These are phyloP conservation scores for Monilinia fructigena DNA, from an alignment of 2,329 filamentous ascomycete species.

Conservation along the genomic window DNA sequence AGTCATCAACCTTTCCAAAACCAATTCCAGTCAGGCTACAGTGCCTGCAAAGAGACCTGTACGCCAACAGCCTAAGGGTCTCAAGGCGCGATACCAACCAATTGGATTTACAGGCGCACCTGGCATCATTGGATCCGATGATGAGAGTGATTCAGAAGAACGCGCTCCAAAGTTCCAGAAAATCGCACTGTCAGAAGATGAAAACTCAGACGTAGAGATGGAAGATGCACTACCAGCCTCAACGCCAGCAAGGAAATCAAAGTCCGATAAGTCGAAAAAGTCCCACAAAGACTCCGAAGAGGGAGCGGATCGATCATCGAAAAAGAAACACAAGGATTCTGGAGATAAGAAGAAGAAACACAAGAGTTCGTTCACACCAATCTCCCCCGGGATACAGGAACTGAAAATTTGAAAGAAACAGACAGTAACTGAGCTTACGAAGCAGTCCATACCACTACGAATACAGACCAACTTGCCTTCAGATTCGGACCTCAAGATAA, in stretches of 20 bases:
- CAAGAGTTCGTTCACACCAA: constrained; percentile 25
- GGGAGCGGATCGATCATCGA: constrained; percentile 24
- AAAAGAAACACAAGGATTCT: constrained; percentile 33
- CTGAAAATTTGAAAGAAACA: constrained; percentile 12
- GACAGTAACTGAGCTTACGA: not conserved
- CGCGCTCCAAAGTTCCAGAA: constrained; percentile 20
- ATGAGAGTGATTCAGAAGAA: constrained; percentile 30
- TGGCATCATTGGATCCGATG: constrained; percentile 42
- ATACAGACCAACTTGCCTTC: not conserved
- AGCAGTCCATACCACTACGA: constrained; percentile 9
- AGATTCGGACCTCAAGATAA: constrained; percentile 6
- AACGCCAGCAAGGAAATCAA: constrained; percentile 18
- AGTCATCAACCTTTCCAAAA: constrained; percentile 51
- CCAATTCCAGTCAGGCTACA: constrained; percentile 39
- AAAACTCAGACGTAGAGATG: constrained; percentile 29
- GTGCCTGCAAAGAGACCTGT: constrained; percentile 52
- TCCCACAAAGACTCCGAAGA: constrained; percentile 22
- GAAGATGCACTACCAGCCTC: constrained; percentile 26
- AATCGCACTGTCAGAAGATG: constrained; percentile 8
- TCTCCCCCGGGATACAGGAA: constrained; percentile 2
- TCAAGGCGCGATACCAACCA: constrained; percentile 66
- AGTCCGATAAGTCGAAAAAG: constrained; percentile 20
- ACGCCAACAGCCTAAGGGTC: constrained; percentile 64
- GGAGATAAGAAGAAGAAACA: constrained; percentile 33
- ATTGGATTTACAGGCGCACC: constrained; percentile 55